Evolutionary conservation across 2,329 filamentous ascomycete species (phyloP).

Genomic region (Lecanoromycetidae sp.): DNA sequence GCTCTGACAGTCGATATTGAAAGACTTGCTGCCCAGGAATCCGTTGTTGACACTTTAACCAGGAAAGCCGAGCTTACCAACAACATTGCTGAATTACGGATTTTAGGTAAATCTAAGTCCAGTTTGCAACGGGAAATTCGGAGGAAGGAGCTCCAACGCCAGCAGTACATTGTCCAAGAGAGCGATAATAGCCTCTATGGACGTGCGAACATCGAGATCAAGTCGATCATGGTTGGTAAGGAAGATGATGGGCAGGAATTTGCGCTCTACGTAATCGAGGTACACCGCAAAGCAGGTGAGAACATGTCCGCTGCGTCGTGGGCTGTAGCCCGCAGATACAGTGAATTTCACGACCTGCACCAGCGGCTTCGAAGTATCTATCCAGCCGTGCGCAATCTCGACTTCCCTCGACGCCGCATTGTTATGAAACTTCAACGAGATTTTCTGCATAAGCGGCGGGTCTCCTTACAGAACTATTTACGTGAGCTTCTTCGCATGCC

Average conservation of each 20-base stretch:
- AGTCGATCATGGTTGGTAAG: constrained; percentile 79
- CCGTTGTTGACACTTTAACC: constrained; percentile 80
- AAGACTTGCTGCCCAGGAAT: constrained; percentile 73
- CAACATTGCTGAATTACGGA: constrained; percentile 84
- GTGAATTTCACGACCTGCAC: constrained; percentile 92
- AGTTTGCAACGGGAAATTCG: constrained; percentile 87
- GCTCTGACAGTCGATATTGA: constrained; percentile 84
- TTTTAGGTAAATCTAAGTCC: constrained; percentile 83
- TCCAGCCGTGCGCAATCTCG: constrained; percentile 73
- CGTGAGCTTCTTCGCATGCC: constrained; percentile 71
- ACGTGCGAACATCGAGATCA: constrained; percentile 77
- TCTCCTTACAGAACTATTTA: constrained; percentile 76
- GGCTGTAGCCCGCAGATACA: constrained; percentile 85
- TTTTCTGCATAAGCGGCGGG: constrained; percentile 77
- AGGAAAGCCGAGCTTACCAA: constrained; percentile 95
- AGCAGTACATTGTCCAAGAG: constrained; percentile 95
- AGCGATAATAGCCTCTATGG: constrained; percentile 96
- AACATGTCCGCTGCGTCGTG: constrained; percentile 95
- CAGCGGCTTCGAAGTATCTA: constrained; percentile 77
- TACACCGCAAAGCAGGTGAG: constrained; percentile 78
- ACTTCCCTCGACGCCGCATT: constrained; percentile 83
- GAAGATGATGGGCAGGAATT: constrained; percentile 91
- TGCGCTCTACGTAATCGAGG: constrained; percentile 85
- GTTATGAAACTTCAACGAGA: constrained; percentile 96
- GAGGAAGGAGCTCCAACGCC: constrained; percentile 86